A percentile compares a stretch with the other conserved stretches of the same genome.
Evolutionary conservation across 176 grass and related monocot genomes (phyloP).

Genomic region (Carex scoparia): DNA sequence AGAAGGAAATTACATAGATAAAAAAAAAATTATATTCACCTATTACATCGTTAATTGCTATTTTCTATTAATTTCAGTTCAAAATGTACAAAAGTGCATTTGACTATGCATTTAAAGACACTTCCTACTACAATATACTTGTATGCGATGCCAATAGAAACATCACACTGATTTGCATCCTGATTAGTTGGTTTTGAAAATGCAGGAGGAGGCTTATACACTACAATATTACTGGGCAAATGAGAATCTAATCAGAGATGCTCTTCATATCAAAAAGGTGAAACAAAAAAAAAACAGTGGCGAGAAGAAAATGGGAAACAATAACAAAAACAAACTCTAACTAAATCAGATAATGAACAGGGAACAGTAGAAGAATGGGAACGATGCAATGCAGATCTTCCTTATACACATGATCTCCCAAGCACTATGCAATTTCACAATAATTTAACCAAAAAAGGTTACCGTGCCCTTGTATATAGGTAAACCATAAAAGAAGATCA

Average conservation of each 20-base stretch:
- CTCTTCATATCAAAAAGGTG: constrained; percentile 17
- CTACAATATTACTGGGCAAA: constrained; percentile 21
- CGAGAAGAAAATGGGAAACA: background rate
- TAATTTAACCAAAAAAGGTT: constrained; percentile 34
- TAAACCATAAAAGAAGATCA: background rate
- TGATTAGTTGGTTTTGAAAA: background rate
- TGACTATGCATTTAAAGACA: too few relatives aligned
- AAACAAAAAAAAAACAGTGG: background rate
- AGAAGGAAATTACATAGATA: too few relatives aligned
- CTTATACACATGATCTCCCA: background rate
- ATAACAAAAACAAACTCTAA: background rate
- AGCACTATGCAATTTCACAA: constrained; percentile 27
- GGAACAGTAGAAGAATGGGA: constrained; percentile 32
- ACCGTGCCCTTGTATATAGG: constrained; percentile 34
- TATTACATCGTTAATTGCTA: too few relatives aligned
- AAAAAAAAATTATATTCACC: too few relatives aligned
- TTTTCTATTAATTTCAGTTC: too few relatives aligned
- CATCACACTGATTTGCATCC: too few relatives aligned
- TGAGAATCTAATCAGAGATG: constrained; percentile 12
- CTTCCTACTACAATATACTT: too few relatives aligned
- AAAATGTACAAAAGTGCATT: too few relatives aligned
- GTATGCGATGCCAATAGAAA: too few relatives aligned
- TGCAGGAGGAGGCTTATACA: background rate
- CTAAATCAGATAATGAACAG: constrained; percentile 1
- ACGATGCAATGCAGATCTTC: constrained; percentile 21